These are phyloP conservation scores for Mortierella sp. DNA, from an alignment of 371 early-diverging fungal species.

Conservation along the genomic window DNA sequence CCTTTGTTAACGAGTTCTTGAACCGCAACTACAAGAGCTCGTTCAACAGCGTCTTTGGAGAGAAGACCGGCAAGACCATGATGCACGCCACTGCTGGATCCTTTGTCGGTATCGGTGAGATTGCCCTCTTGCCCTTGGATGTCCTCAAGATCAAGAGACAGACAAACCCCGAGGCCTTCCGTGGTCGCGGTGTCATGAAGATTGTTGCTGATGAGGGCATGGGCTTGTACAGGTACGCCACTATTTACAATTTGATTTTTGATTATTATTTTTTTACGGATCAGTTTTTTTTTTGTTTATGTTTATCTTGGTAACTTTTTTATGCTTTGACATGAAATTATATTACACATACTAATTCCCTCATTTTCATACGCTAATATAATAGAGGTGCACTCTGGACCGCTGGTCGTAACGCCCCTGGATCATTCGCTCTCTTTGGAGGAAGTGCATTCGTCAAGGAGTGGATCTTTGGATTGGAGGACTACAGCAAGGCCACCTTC, in stretches of 20 bases:
- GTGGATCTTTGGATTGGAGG: conserved; percentile 86
- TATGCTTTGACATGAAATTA: background rate
- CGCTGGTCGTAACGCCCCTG: conserved; percentile 98
- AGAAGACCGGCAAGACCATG: conserved; percentile 93
- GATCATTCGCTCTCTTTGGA: conserved; percentile 97
- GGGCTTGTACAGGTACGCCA: conserved; percentile 86
- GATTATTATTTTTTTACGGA: background rate
- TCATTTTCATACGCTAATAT: background rate
- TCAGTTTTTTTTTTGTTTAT: background rate
- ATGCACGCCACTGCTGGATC: conserved; percentile 98
- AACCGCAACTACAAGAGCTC: conserved; percentile 80
- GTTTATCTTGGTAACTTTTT: background rate
- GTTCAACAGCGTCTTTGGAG: conserved; percentile 90
- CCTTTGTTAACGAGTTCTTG: conserved; percentile 93
- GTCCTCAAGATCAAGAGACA: conserved; percentile 98
- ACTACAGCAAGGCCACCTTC: conserved; percentile 96
- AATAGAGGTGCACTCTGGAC: conserved; percentile 96
- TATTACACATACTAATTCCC: background rate
- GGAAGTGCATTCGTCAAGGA: conserved; percentile 97
- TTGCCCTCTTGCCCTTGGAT: conserved; percentile 95
- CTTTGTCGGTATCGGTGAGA: conserved; percentile 97
- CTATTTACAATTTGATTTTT: background rate
- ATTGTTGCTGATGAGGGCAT: conserved; percentile 92
- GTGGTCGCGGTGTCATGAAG: conserved; percentile 85
- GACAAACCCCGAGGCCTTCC: conserved; percentile 92